phyloP scores from a whole-genome alignment of 768 basidiomycete genomes.

The Leccinum disarticulatum region DNA sequence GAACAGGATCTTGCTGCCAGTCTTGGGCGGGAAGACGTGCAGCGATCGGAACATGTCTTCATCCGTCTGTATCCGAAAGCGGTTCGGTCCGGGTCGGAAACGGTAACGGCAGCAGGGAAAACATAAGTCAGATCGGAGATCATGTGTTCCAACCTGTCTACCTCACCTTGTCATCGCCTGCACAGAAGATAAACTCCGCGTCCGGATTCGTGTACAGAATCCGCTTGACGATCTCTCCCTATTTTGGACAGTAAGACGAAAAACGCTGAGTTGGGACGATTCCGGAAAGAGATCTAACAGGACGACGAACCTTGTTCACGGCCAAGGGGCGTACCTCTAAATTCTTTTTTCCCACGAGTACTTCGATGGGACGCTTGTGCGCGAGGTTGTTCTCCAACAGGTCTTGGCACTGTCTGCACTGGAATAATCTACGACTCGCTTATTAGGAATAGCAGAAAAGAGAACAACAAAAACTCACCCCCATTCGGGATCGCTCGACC shows the following conservation, averaged over 20 bases:
- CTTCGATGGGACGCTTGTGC: conserved; percentile 93
- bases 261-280: neutral
- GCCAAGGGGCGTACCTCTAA: conserved; percentile 94
- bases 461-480: conserved; percentile 55
- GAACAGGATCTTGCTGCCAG: conserved; percentile 45
- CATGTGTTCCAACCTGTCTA: neutral
- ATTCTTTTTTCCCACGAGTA: conserved; percentile 98
- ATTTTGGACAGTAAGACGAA: neutral
- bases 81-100: neutral
- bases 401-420: conserved; percentile 96
- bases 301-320: conserved; percentile 73
- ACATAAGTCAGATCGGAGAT: neutral
- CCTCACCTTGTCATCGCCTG: conserved; percentile 92
- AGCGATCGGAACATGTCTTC: conserved; percentile 99
- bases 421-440: conserved; percentile 61
- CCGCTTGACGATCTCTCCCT: conserved; percentile 96
- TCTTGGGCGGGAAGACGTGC: conserved; percentile 51
- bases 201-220: conserved; percentile 92
- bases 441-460: neutral
- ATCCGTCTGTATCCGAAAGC: conserved; percentile 62
- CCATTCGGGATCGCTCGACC: conserved; percentile 92
- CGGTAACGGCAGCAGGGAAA: neutral
- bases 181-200: conserved; percentile 95
- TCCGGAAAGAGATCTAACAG: neutral
- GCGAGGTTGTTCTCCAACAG: conserved; percentile 92